These are phyloP conservation scores for Leccinum sublutescens DNA, from an alignment of 768 basidiomycete genomes.

Conservation along the genomic window DNA sequence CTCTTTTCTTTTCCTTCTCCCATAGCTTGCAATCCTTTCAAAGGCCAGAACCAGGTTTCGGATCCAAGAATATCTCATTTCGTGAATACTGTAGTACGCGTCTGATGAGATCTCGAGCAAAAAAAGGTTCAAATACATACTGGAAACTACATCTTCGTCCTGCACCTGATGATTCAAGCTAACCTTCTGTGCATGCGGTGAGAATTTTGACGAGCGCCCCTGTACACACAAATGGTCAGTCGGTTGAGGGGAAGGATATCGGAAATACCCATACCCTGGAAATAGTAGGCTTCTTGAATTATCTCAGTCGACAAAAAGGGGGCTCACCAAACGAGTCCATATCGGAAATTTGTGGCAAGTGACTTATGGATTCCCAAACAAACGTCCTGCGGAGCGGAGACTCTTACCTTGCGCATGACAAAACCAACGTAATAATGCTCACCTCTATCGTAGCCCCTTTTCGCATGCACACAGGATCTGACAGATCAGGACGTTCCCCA, in stretches of 20 bases:
- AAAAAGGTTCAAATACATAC: conserved; percentile 44
- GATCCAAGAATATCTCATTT: conserved; percentile 19
- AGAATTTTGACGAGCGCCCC: conserved; percentile 94
- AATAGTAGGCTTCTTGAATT: conserved; percentile 3
- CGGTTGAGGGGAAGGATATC: background rate
- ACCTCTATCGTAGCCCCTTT: conserved; percentile 94
- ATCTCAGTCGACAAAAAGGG: background rate
- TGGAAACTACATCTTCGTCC: conserved; percentile 88
- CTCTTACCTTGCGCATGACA: background rate
- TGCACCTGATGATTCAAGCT: conserved; percentile 79
- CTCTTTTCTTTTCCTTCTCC: background rate
- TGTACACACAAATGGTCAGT: conserved; percentile 25
- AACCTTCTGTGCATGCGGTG: conserved; percentile 93
- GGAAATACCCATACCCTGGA: conserved; percentile 25
- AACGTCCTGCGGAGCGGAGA: conserved; percentile 52
- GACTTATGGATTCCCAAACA: conserved; percentile 93
- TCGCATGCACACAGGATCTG: conserved; percentile 87
- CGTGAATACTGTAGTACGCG: conserved; percentile 27
- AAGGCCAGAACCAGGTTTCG: too few relatives aligned
- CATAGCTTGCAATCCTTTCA: background rate
- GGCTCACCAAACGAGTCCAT: conserved; percentile 87
- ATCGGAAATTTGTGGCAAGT: conserved; percentile 87
- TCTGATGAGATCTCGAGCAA: background rate
- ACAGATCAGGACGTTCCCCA: conserved; percentile 88
- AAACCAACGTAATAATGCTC: background rate